Base-by-base conservation (phyloP, 495 filamentous ascomycete species). In the Xylaria castorea region DNA sequence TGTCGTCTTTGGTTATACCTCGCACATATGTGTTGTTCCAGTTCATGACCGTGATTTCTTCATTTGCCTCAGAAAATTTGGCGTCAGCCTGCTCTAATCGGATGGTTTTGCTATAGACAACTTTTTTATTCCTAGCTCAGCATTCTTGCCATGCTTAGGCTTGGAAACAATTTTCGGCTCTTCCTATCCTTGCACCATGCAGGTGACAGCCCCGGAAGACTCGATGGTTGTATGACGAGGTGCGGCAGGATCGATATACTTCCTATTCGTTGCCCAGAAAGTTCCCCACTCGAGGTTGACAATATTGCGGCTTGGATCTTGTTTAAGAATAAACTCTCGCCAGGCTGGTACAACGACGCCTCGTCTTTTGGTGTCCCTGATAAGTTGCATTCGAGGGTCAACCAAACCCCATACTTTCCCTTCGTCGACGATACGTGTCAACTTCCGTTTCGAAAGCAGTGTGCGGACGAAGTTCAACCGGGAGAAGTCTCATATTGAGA, bases 181-280 rank as follows among this genome's bases (percentile, higher is more conserved):
- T 16, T 11, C 4, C 27, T 30, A 4, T 16, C 53, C 53, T 12
- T 27, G 11, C 48, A 84, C 74, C n/a, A 48, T 85, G 36, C 36
- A 25, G 7, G 7, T 32, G 25, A 66, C 63, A 14, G 38, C 38
- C 2, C 25, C 40, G n/a, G 36, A 94, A 80, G 18, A 80, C 27
- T 84, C 80, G 73, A 95, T 85, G 8, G 92, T 91, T 9, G 92
- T 94, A 81, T 93, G 92, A 36, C 93, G 88, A 5, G 90, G 88
- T 25, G 93, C 87, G 73, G 93, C 86, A 1, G 93, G 92, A 78
- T 95, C 93, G 73, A 95, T 95, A 78, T 92, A 89, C 80, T 94
- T 94, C 85, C 92, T 94, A 83, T 95, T 95, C 22, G 90, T 92
- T 1, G 92, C 91, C 93, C 93, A 95, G 83, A 95, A 92, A 51